Evolutionary conservation across 176 grass and related monocot species (phyloP), one percentile per base, ranked within the genome.

Genomic region (Eragrostis curvula): DNA sequence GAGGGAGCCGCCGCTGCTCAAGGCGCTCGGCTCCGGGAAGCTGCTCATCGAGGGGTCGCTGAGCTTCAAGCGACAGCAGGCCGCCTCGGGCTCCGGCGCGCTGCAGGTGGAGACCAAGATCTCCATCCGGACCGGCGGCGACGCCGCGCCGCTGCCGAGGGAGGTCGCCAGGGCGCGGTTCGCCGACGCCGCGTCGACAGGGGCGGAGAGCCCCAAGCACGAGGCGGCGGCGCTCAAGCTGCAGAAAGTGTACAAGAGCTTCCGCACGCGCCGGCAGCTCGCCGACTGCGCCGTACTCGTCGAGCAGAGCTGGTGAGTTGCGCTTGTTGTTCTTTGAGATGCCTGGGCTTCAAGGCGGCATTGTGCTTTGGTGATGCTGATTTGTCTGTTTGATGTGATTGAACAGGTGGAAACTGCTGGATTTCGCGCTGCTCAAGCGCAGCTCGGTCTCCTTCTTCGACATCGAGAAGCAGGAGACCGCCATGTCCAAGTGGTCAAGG

Each of bases 221-320:
- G 88, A 97, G 57, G 94, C 91, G 2, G 94, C 90, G 24, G 90
- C 94, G 17, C 78, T 91, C 27, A 74, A 83, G 88, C 83, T 97
- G 78, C 94, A 97, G 89, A 97, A 97, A 78, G 94, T 93, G 40
- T 97, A 97, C 86, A 93, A 97, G 84, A 97, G 94, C 86, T 97
- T 97, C 85, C 80, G 94, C 36, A 97, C 94, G 48, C 89, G 94
- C 16, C 88, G 94, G n/a, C 91, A 97, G 85, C 94, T 97, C 61
- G 94, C 94, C 15, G 94, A 97, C 75, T 93, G 91, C 61, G 94
- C 94, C 28, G 94, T 97, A 39, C 72, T 97, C 28, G 84, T 87
- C 43, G 94, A 97, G 86, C 94, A 97, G 76, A 87, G 75, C 74
- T 94, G 92, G 92, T 93, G 77, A 11, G 71, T 68, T 42, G 3